A percentile compares a stretch with the other conserved stretches of the same genome.
Evolutionary conservation across 192 early-diverging fungal genomes (phyloP).

Genomic region (Coemansia sp.): DNA sequence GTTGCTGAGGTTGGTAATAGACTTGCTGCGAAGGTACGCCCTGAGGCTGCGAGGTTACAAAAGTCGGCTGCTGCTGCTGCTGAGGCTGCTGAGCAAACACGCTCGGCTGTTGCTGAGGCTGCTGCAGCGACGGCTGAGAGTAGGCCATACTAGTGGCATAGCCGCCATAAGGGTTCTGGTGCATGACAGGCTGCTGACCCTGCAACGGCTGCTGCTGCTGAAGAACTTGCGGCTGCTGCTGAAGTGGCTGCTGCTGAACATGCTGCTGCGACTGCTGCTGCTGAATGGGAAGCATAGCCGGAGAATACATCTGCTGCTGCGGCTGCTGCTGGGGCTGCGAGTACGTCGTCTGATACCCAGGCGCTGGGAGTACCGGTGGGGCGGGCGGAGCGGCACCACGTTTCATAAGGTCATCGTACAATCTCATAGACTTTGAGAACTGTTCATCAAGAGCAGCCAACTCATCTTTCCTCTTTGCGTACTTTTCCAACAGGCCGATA

Average conservation of each 20-base stretch:
- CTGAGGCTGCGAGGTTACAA: constrained; percentile 4
- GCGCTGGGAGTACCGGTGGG: neutral
- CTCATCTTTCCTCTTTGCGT: constrained; percentile 82
- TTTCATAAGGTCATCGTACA: constrained; percentile 55
- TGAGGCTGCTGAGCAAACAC: neutral
- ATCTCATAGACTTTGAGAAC: constrained; percentile 39
- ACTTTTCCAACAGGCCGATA: constrained; percentile 81
- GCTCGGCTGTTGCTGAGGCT: neutral
- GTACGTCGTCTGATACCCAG: constrained; percentile 14
- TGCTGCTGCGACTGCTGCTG: constrained; percentile 7
- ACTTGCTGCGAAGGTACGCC: neutral
- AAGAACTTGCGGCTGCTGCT: constrained; percentile 9
- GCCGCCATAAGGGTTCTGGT: neutral
- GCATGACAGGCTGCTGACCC: constrained; percentile 10
- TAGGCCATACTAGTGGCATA: constrained; percentile 2
- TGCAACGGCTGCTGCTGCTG: neutral
- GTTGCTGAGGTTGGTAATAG: constrained; percentile 12
- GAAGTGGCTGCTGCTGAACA: constrained; percentile 32
- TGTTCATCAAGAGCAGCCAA: constrained; percentile 26
- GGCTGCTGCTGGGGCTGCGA: constrained; percentile 28
- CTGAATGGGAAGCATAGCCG: neutral
- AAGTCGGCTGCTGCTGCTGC: neutral
- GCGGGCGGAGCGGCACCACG: constrained; percentile 18
- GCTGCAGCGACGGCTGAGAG: constrained; percentile 16
- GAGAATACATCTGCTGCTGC: constrained; percentile 18